Conservation (phyloP, 371 early-diverging fungal species). For the Mucor plumbeus region DNA sequence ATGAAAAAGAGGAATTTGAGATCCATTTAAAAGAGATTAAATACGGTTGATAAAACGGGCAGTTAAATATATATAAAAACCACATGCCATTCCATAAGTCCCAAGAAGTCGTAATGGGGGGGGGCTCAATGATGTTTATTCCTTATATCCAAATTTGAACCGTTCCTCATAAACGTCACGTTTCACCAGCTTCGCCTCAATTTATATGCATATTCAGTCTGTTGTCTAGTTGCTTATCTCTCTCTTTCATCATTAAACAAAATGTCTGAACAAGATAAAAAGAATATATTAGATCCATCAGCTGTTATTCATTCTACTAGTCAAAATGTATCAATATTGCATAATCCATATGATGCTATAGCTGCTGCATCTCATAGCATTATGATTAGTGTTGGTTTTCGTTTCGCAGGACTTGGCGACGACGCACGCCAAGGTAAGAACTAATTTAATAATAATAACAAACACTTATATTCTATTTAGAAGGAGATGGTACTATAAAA, state of each 20-base stretch:
- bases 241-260: constrained; percentile 5
- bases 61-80: not conserved
- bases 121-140: not conserved
- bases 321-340: constrained; percentile 31
- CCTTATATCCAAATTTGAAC: constrained; percentile 2
- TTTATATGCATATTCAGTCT: not conserved
- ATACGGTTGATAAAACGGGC: constrained; percentile 18
- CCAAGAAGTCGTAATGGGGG: constrained; percentile 4
- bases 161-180: constrained; percentile 7
- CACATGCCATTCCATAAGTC: constrained; percentile 10
- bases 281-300: constrained; percentile 46
- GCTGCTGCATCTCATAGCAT: constrained; percentile 62
- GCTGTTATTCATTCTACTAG: constrained; percentile 39
- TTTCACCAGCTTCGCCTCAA: not conserved
- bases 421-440: constrained; percentile 53
- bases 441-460: not conserved
- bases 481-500: constrained; percentile 41
- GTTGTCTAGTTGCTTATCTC: not conserved
- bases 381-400: constrained; percentile 66
- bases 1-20: constrained; percentile 6
- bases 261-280: constrained; percentile 2
- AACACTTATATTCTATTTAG: constrained; percentile 21
- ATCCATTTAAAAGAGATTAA: not conserved
- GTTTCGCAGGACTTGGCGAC: constrained; percentile 68
- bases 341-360: constrained; percentile 58